Evolutionary conservation across 352 stramenopile species (phyloP).

Genomic region (Pythium monospermum): DNA sequence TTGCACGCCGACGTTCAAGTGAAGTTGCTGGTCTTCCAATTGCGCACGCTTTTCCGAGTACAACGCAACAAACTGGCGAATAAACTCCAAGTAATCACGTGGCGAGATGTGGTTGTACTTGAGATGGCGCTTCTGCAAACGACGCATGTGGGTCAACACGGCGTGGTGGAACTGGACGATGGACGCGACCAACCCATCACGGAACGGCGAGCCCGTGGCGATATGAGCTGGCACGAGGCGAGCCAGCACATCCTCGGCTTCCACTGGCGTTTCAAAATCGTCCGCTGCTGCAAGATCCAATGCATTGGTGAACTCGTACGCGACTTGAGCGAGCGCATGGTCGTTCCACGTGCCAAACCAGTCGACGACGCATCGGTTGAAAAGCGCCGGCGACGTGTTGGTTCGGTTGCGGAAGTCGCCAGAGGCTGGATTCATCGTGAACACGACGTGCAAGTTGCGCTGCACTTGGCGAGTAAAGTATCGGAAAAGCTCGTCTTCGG

Average conservation of each 20-base stretch:
- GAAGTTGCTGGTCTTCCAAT: constrained; percentile 95
- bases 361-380: constrained; percentile 99
- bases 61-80: constrained; percentile 85
- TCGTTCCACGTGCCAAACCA: constrained; percentile 99
- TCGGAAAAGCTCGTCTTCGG: constrained; percentile 93
- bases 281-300: constrained; percentile 92
- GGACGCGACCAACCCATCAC: constrained; percentile 71
- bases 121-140: constrained; percentile 81
- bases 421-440: constrained; percentile 99
- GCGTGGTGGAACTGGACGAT: constrained; percentile 88
- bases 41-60: constrained; percentile 91
- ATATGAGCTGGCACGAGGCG: constrained; percentile 62
- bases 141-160: constrained; percentile 79
- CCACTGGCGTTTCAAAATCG: constrained; percentile 45
- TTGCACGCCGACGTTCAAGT: constrained; percentile 97
- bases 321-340: constrained; percentile 97
- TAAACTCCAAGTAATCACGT: constrained; percentile 91
- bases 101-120: constrained; percentile 90
- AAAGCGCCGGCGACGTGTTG: constrained; percentile 99
- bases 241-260: constrained; percentile 44
- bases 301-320: constrained; percentile 95
- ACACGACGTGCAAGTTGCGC: constrained; percentile 99
- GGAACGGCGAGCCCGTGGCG: constrained; percentile 55
- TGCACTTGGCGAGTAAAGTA: constrained; percentile 99
- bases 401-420: constrained; percentile 95